Conservation (phyloP, 371 early-diverging fungal species). For the Encephalitozoon intestinalis region DNA sequence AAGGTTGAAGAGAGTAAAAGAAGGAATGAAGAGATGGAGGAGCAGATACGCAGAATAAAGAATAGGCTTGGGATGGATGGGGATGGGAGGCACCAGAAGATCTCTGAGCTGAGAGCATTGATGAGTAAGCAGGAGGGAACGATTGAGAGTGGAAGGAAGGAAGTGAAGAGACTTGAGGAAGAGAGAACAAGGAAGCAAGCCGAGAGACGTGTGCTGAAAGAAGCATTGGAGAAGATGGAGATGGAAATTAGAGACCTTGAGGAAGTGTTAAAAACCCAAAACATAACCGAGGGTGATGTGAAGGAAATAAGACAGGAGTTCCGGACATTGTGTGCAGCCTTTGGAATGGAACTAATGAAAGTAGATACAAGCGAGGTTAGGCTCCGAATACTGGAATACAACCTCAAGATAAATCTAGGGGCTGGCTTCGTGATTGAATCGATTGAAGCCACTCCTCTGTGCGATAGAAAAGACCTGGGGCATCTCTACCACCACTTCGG, state of each 20-base stretch:
- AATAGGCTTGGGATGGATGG: neutral
- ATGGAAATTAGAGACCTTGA: neutral
- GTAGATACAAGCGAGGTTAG: neutral
- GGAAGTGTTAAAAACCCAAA: neutral
- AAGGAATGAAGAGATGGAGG: neutral
- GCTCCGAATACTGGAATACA: neutral
- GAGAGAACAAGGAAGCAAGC: neutral
- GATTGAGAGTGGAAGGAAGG: neutral
- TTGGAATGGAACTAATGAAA: neutral
- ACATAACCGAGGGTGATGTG: slow-evolving; percentile 10
- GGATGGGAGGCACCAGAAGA: neutral
- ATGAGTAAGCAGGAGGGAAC: neutral
- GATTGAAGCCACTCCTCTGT: neutral
- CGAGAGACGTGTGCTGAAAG: neutral
- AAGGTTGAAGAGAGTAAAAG: neutral
- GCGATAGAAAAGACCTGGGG: neutral
- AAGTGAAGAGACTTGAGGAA: neutral
- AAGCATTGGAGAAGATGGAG: neutral
- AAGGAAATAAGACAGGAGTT: slow-evolving; percentile 14
- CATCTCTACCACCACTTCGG: neutral
- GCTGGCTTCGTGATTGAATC: neutral
- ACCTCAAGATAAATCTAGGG: neutral
- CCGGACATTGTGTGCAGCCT: neutral
- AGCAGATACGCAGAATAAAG: neutral
- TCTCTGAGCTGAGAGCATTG: neutral